Conservation (phyloP, 495 filamentous ascomycete species). For the Penicillium arizonense region DNA sequence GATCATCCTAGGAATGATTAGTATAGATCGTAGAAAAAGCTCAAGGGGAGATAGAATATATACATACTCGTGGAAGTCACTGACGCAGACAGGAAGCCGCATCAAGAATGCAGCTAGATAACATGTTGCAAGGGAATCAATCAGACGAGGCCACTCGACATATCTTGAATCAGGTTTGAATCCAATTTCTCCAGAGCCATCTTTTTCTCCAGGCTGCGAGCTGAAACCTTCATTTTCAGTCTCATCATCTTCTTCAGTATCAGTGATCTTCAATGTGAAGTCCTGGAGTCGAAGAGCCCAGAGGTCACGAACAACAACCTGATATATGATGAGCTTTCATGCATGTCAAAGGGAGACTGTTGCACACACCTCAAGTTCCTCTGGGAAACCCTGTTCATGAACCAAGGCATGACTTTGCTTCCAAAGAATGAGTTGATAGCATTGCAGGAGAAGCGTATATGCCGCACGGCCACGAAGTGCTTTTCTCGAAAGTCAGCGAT, state of each 20-base stretch:
- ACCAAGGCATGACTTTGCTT: constrained; percentile 69
- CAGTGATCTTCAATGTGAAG: constrained; percentile 40
- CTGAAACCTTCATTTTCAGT: constrained; percentile 47
- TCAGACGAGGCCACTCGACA: constrained; percentile 52
- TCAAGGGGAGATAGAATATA: neutral
- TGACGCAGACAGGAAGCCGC: constrained; percentile 60
- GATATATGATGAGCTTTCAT: neutral
- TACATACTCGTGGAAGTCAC: constrained; percentile 57
- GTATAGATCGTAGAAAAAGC: neutral
- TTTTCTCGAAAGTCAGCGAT: constrained; percentile 16
- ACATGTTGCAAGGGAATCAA: constrained; percentile 63
- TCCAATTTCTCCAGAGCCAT: constrained; percentile 22
- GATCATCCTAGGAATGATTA: constrained; percentile 30
- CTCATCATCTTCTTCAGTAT: constrained; percentile 27
- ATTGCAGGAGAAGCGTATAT: constrained; percentile 75
- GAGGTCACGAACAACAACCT: constrained; percentile 62
- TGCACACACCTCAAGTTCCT: constrained; percentile 57
- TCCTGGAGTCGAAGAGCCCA: constrained; percentile 64
- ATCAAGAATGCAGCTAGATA: constrained; percentile 66
- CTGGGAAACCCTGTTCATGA: constrained; percentile 57
- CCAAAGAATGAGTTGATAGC: constrained; percentile 79
- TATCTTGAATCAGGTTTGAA: constrained; percentile 25
- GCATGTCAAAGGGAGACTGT: neutral
- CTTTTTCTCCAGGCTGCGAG: constrained; percentile 43
- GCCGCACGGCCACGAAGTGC: constrained; percentile 62